These are phyloP conservation scores for Cyanophora paradoxa DNA, from an alignment of 78 protist species.

Conservation along the genomic window DNA sequence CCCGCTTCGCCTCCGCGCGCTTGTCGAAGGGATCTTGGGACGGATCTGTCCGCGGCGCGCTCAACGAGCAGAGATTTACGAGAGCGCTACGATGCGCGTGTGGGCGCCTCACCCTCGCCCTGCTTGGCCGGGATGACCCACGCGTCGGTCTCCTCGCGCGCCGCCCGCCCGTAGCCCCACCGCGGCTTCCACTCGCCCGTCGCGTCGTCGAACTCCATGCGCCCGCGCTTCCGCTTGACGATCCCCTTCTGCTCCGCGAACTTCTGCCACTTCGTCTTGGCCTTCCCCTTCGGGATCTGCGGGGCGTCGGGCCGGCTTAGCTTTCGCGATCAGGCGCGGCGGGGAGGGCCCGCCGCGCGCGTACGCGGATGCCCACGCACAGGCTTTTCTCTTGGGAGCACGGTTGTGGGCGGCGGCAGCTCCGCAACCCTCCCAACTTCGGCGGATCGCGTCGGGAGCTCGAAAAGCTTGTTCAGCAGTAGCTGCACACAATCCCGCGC, in stretches of 20 bases:
- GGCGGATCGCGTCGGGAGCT: not conserved
- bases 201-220: constrained; percentile 6
- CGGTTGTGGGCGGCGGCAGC: not conserved
- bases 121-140: constrained; percentile 1
- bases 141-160: not conserved
- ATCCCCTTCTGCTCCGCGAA: constrained; percentile 7
- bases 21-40: no score
- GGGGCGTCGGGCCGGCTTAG: no score
- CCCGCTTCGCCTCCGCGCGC: no score
- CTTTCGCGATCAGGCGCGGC: no score
- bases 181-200: constrained; percentile 6
- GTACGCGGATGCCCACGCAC: no score
- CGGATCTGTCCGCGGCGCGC: no score
- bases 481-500: constrained; percentile 3
- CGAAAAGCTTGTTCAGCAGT: not conserved
- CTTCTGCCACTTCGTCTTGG: constrained; percentile 8
- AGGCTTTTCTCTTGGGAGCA: constrained; percentile 13
- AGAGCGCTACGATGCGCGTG: no score
- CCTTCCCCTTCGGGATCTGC: not conserved
- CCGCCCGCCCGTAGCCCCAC: not conserved
- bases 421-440: no score
- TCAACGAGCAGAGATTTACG: no score
- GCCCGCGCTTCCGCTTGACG: constrained; percentile 1
- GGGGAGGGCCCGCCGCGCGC: no score
- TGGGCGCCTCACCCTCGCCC: no score